A percentile compares a stretch with the other conserved stretches of the same genome.
Evolutionary conservation across 352 stramenopile species (phyloP).

Genomic region (Phytophthora fragariaefolia): DNA sequence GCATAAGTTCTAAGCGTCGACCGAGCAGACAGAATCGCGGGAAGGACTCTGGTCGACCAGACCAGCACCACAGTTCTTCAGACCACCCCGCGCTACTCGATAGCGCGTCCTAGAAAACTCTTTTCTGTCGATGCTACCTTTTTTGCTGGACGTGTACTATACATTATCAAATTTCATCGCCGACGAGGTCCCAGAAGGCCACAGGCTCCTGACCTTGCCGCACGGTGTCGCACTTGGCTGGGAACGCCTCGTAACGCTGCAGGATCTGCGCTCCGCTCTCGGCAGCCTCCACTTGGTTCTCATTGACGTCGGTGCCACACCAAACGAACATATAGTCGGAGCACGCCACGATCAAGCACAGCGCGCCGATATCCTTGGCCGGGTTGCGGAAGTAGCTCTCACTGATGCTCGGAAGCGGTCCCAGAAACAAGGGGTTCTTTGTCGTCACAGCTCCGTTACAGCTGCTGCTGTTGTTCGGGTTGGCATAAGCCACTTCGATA

Average conservation of each 20-base stretch:
- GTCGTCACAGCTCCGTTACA: conserved; percentile 25
- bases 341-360: conserved; percentile 77
- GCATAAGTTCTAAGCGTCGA: conserved; percentile 21
- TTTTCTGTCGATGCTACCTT: not conserved
- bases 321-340: conserved; percentile 85
- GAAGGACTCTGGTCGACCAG: not conserved
- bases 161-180: conserved; percentile 41
- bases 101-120: conserved; percentile 14
- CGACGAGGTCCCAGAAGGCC: conserved; percentile 76
- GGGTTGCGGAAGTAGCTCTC: conserved; percentile 67
- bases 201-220: conserved; percentile 71
- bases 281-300: conserved; percentile 60
- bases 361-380: conserved; percentile 55
- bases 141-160: conserved; percentile 23
- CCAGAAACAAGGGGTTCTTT: conserved; percentile 66
- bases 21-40: not conserved
- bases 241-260: conserved; percentile 80
- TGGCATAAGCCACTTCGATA: conserved; percentile 60
- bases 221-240: conserved; percentile 75
- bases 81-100: not conserved
- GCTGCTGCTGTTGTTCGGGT: conserved; percentile 43
- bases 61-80: not conserved
- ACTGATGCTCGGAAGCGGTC: conserved; percentile 53
- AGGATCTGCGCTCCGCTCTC: conserved; percentile 69
- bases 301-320: conserved; percentile 67